Percentiles rank a stretch among this genome's conserved stretches.
phyloP scores from a whole-genome alignment of 208 protist genomes.

The Balamuthia mandrillaris region DNA sequence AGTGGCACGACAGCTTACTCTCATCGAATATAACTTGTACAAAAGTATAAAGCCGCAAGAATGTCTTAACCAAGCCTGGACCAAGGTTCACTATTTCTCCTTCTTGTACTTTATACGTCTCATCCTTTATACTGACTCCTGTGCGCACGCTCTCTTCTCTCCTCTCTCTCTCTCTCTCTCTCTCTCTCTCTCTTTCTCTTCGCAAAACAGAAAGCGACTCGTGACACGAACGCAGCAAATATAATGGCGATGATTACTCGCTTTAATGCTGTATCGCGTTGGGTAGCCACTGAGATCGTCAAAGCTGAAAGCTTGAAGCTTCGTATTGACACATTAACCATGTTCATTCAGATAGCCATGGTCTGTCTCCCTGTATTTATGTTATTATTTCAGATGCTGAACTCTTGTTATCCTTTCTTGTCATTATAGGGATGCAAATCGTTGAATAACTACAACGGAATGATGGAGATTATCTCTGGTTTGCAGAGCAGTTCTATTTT shows the following conservation, averaged over 20 bases:
- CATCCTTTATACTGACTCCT: no score
- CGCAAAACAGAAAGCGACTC: neutral
- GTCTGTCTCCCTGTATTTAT: neutral
- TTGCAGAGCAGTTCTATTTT: slow-evolving; percentile 51
- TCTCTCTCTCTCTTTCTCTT: no score
- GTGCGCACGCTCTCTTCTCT: neutral
- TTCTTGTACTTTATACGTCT: no score
- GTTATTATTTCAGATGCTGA: neutral
- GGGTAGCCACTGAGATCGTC: slow-evolving; percentile 63
- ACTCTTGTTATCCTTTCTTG: neutral
- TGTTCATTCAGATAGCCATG: slow-evolving; percentile 44
- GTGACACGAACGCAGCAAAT: slow-evolving; percentile 49
- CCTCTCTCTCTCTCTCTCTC: neutral
- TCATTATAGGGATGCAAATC: slow-evolving; percentile 34
- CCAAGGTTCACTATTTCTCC: no score
- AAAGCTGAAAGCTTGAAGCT: neutral
- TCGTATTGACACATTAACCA: neutral
- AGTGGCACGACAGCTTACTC: neutral
- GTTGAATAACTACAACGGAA: slow-evolving; percentile 60
- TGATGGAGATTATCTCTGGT: slow-evolving; percentile 63
- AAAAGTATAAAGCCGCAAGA: slow-evolving; percentile 58
- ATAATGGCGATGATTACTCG: slow-evolving; percentile 48
- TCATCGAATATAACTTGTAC: slow-evolving; percentile 21
- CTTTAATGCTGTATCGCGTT: slow-evolving; percentile 54
- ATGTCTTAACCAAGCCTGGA: slow-evolving; percentile 53